phyloP scores from a whole-genome alignment of 371 early-diverging fungal species.

The Mortierella sp. region DNA sequence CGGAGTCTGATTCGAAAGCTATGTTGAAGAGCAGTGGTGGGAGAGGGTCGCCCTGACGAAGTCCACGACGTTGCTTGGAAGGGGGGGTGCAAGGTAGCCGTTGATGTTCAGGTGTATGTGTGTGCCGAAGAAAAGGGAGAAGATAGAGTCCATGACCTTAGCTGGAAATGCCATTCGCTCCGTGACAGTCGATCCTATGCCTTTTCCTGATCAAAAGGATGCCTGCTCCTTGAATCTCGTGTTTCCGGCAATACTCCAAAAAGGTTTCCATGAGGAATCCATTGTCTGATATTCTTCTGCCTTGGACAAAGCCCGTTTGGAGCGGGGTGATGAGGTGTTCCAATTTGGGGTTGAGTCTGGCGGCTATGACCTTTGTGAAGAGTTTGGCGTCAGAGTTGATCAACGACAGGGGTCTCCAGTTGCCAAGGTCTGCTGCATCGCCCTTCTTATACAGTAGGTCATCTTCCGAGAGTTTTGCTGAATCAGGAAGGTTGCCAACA shows the following conservation, averaged over 20 bases:
- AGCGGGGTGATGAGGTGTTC: not conserved
- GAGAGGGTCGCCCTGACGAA: slow-evolving; percentile 30
- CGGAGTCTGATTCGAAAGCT: slow-evolving; percentile 12
- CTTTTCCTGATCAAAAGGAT: slow-evolving; percentile 18
- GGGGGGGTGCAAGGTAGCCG: slow-evolving; percentile 12
- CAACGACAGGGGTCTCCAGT: slow-evolving; percentile 44
- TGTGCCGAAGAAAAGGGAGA: slow-evolving; percentile 18
- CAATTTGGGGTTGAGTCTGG: not conserved
- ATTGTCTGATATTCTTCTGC: slow-evolving; percentile 19
- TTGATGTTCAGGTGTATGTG: slow-evolving; percentile 31
- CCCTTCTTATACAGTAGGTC: slow-evolving; percentile 53
- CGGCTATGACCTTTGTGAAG: slow-evolving; percentile 23
- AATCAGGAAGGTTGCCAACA: not conserved
- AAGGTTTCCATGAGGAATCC: not conserved
- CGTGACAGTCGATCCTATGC: slow-evolving; percentile 9
- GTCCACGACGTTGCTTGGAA: slow-evolving; percentile 15
- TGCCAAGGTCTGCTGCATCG: slow-evolving; percentile 20
- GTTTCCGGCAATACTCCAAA: slow-evolving; percentile 2
- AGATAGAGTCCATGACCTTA: slow-evolving; percentile 1
- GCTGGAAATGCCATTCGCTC: not conserved
- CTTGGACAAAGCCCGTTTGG: slow-evolving; percentile 18
- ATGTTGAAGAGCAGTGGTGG: slow-evolving; percentile 30
- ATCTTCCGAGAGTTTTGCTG: not conserved
- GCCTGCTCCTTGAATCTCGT: not conserved
- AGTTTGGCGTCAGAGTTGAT: slow-evolving; percentile 51